Base-by-base conservation (phyloP, 306 rosid genomes). In the Fragaria ananassa region DNA sequence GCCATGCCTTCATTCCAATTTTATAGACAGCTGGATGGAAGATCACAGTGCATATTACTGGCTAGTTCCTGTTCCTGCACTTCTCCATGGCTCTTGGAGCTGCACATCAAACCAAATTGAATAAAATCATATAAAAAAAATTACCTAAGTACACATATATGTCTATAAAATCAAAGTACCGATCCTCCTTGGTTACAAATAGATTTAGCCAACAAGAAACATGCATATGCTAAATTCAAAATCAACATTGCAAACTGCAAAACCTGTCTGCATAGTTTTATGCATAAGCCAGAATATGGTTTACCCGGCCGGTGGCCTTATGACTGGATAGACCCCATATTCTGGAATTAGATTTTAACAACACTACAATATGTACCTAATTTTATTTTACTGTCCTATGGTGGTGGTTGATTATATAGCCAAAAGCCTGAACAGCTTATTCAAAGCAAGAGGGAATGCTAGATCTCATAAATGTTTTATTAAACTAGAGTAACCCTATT, bases 21-120 rank as follows among this genome's bases (percentile, higher is more conserved):
- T 61, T 67, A 27, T 73, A 61, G 77, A 66, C 41, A 64, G 77
- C 74, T 71, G 72, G 84, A 81, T 50, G 90, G 81, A 81, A 75
- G 72, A 50, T 82, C 47, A 70, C 53, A 64, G 34, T 37, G 56
- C 42, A 62, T 49, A 58, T 61, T 23, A 76, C 49, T 17, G 67
- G 79, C 85, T 90, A 92, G 82, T 77, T 92, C 81, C 89, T 86
- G 85, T 81, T 88, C 82, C 82, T 82, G 74, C 88, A 76, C 86
- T 88, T 92, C 72, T 88, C 96, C 83, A 90, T 84, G 68, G 91
- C 93, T 86, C 91, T 84, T 57, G 97, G 97, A 80, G 97, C 96
- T 90, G 93, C 78, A 61, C 56, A 83, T 31, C 51, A 29, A 41
- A 53, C 67, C 66, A 39, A 79, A 41, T 58, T 34, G 27, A 60